Percentiles rank a stretch among this genome's conserved stretches.
Evolutionary conservation across 2,329 filamentous ascomycete species (phyloP).

Genomic region (Colletotrichum camelliae): DNA sequence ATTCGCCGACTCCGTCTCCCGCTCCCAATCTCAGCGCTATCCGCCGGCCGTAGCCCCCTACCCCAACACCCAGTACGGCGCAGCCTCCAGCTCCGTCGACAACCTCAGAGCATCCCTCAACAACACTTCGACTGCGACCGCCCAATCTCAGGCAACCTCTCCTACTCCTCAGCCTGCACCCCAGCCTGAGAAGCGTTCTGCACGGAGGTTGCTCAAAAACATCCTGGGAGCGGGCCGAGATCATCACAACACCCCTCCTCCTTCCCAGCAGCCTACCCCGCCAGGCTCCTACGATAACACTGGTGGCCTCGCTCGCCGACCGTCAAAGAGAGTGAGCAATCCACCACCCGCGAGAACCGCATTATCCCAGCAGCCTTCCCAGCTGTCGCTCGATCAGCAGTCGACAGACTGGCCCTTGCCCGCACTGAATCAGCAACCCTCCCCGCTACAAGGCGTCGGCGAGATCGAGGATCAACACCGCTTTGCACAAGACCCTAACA

Average conservation of each 20-base stretch:
- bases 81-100: constrained; percentile 46
- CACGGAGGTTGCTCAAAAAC: constrained; percentile 60
- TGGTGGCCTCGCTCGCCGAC: constrained; percentile 54
- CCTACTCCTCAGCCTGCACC: constrained; percentile 24
- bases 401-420: constrained; percentile 37
- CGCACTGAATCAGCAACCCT: constrained; percentile 39
- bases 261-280: constrained; percentile 24
- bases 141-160: constrained; percentile 2
- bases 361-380: constrained; percentile 37
- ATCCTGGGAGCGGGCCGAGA: constrained; percentile 50
- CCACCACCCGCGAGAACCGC: constrained; percentile 48
- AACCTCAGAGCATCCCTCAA: constrained; percentile 40
- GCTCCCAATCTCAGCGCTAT: constrained; percentile 59
- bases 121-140: constrained; percentile 7
- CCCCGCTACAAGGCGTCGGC: constrained; percentile 50
- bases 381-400: constrained; percentile 41
- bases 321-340: constrained; percentile 64
- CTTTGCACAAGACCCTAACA: constrained; percentile 43
- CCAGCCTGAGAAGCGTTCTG: constrained; percentile 50
- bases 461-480: constrained; percentile 41
- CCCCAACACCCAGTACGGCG: constrained; percentile 38
- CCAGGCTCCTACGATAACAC: constrained; percentile 53
- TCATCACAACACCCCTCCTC: constrained; percentile 27
- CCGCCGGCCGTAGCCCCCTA: constrained; percentile 35
- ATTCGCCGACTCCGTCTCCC: constrained; percentile 52